These are phyloP conservation scores for Pascua sp. DNA, from an alignment of 1,284 basidiomycete genomes.

Conservation along the genomic window DNA sequence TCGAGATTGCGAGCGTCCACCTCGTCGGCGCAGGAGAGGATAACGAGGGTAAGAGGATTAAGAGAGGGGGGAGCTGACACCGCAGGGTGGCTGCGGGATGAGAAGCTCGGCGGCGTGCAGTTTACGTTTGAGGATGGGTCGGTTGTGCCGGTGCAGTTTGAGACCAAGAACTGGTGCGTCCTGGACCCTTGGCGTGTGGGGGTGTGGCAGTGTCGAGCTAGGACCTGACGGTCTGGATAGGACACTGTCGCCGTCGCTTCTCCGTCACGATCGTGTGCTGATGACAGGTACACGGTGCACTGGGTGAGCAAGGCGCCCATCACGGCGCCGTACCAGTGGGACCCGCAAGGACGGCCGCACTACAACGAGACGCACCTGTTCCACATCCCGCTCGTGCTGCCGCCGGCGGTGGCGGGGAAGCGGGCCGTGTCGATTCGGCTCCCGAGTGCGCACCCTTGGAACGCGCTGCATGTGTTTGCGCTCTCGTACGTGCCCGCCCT, in stretches of 20 bases:
- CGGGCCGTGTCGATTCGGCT: slow-evolving; percentile 1
- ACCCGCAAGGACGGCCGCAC: neutral
- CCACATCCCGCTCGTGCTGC: slow-evolving; percentile 12
- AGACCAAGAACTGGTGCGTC: slow-evolving; percentile 18
- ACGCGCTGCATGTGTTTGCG: slow-evolving; percentile 20
- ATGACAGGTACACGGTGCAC: slow-evolving; percentile 13
- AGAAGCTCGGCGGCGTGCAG: slow-evolving; percentile 13
- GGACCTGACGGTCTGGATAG: too few species aligned
- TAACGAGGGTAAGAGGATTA: slow-evolving; percentile 4
- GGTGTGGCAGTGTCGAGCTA: neutral
- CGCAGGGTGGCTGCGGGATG: slow-evolving; percentile 7
- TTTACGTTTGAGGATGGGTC: slow-evolving; percentile 10
- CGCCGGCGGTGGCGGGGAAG: neutral
- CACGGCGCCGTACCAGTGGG: slow-evolving; percentile 13
- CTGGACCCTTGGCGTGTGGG: too few species aligned
- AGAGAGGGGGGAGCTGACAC: neutral
- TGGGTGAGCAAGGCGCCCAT: slow-evolving; percentile 19
- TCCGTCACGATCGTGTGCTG: neutral
- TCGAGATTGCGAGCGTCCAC: slow-evolving; percentile 8
- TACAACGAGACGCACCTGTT: slow-evolving; percentile 18
- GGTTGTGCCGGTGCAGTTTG: neutral
- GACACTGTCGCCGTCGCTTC: too few species aligned
- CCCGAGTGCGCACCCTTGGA: slow-evolving; percentile 4
- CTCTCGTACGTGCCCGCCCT: slow-evolving; percentile 5
- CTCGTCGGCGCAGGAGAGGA: slow-evolving; percentile 16